These are phyloP conservation scores for Buddleja alternifolia DNA, from an alignment of 257 asterid species.

Conservation along the genomic window DNA sequence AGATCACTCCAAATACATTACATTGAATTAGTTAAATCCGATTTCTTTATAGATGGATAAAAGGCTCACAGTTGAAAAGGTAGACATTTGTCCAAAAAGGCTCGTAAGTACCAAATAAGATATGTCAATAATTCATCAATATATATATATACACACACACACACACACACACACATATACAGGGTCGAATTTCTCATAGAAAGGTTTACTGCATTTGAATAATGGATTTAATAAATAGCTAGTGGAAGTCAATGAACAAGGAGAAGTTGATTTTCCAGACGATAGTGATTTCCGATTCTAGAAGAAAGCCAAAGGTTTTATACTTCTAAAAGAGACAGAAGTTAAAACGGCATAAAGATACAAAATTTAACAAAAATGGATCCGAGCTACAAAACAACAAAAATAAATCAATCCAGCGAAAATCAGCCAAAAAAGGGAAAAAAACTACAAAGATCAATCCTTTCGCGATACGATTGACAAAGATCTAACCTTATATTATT, in stretches of 20 bases:
- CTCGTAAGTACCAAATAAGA: background rate
- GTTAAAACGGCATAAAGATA: constrained; percentile 9
- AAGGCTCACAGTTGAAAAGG: background rate
- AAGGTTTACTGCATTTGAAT: constrained; percentile 1
- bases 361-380: background rate
- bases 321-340: background rate
- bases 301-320: background rate
- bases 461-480: constrained; percentile 1
- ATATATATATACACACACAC: too few species aligned
- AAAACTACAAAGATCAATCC: constrained; percentile 1
- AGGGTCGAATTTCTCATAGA: background rate
- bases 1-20: background rate
- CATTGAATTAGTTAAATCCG: background rate
- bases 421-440: background rate
- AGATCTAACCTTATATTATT: constrained; percentile 73
- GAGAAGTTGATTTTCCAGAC: background rate
- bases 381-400: background rate
- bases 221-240: background rate
- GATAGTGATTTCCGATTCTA: constrained; percentile 24
- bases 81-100: background rate
- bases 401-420: background rate
- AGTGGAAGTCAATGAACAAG: constrained; percentile 9
- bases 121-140: background rate
- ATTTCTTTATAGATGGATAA: background rate
- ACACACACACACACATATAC: too few species aligned